Evolutionary conservation across 2,329 filamentous ascomycete species (phyloP).

Genomic region (Aurifilum marmelostoma): DNA sequence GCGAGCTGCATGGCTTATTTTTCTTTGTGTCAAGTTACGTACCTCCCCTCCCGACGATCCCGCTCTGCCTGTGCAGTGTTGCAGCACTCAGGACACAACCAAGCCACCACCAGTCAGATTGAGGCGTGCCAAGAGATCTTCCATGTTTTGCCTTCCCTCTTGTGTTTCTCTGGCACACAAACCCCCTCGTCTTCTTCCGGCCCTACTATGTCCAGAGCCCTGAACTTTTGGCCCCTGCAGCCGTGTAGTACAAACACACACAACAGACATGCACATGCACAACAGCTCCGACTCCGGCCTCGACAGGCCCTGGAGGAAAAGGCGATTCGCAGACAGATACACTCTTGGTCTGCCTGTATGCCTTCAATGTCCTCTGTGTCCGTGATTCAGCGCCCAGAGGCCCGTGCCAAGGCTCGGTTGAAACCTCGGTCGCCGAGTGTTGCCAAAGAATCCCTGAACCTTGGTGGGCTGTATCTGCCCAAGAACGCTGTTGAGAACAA

Average conservation of each 20-base stretch:
- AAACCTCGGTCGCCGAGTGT: slow-evolving; percentile 19
- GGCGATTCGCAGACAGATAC: neutral
- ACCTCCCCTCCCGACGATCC: neutral
- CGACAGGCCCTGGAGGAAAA: no score
- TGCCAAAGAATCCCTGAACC: neutral
- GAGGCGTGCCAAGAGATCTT: neutral
- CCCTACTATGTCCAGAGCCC: neutral
- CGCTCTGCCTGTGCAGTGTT: no score
- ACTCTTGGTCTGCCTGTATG: neutral
- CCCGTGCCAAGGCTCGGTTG: slow-evolving; percentile 14
- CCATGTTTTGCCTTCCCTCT: neutral
- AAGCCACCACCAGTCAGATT: neutral
- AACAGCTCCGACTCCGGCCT: no score
- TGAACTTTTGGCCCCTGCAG: neutral
- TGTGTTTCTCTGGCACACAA: no score
- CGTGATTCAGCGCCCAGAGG: neutral
- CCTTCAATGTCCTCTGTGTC: neutral
- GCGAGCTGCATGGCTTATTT: slow-evolving; percentile 10
- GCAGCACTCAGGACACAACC: no score
- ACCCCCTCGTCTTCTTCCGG: no score
- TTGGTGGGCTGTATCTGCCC: neutral
- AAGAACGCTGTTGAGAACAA: neutral
- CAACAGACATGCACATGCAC: no score
- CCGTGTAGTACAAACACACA: neutral
- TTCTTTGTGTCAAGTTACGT: neutral